Base-by-base conservation (phyloP, 495 filamentous ascomycete species). In the Penicillium turbatum region DNA sequence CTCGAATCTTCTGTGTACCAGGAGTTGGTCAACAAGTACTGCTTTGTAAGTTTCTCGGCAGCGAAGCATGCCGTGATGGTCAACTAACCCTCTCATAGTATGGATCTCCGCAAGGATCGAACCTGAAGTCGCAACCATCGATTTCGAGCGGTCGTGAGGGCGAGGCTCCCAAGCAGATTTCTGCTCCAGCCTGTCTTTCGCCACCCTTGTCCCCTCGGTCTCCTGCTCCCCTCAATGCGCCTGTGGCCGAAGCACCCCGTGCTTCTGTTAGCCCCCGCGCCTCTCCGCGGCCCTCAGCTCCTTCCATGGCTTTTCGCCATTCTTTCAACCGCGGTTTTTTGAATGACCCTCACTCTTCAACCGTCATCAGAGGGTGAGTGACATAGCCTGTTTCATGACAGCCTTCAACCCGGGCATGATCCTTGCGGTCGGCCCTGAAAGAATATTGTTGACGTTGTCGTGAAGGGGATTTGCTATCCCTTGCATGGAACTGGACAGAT, bases 21-120 rank as follows among this genome's bases (percentile, higher is more conserved):
- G 65, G 93, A 98, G 69, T 78, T 98, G 52, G 82, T 98, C 63
- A 88, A 95, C 77, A 95, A 95, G 72, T 98, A 95, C 74, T 98
- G 93, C 79, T 96, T 95, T 81, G 92, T 96, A 89, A 82, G 91
- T 95, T 76, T 68, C 3, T 55, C 47, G 61, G 11, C 40, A 19
- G 51, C 47, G 55, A 36, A n/a, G 57, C 38, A 48, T 48, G 35
- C 7, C 39, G 36, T 8, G 43, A 53, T 16, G 17, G 41, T 26
- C 4, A 10, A 46, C 60, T 66, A 61, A 59, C 51, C n/a, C 39
- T 26, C 39, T 43, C 55, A 39, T 51, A 82, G 79, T 82, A 72
- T 73, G 79, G 78, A 13, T 74, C 79, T 29, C 59, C 70, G 30
- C 58, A 55, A 37, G 54, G 47, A 11, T 32, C 55, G 7, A 56